These are phyloP conservation scores for Claviceps maximensis DNA, from an alignment of 2,329 filamentous ascomycete genomes.

Conservation along the genomic window DNA sequence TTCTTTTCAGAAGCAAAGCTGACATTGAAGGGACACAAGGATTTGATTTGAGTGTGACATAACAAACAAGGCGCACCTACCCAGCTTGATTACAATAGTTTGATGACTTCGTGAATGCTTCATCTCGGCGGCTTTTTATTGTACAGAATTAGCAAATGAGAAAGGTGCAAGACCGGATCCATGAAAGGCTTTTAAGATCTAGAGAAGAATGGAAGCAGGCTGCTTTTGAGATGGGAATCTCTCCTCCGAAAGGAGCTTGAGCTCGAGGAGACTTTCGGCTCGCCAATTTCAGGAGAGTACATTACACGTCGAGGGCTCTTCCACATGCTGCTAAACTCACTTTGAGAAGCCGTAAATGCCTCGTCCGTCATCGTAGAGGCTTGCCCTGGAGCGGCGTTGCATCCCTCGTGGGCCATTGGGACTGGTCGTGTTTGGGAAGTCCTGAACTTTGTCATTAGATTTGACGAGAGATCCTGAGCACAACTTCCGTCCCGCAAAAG, in stretches of 20 bases:
- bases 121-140: slow-evolving; percentile 38
- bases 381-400: slow-evolving; percentile 4
- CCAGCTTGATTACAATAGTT: slow-evolving; percentile 71
- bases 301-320: slow-evolving; percentile 1
- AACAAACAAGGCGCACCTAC: slow-evolving; percentile 32
- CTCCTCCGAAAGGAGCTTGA: background rate
- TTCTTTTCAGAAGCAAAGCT: background rate
- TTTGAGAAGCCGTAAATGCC: slow-evolving; percentile 7
- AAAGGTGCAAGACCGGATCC: background rate
- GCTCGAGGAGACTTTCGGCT: background rate
- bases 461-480: slow-evolving; percentile 4
- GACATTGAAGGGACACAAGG: background rate
- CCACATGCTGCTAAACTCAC: slow-evolving; percentile 6
- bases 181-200: slow-evolving; percentile 1
- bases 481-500: slow-evolving; percentile 4
- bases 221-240: background rate
- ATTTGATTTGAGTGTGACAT: background rate
- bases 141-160: slow-evolving; percentile 3
- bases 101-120: slow-evolving; percentile 38
- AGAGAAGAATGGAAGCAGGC: background rate
- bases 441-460: slow-evolving; percentile 5
- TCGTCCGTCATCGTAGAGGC: slow-evolving; percentile 9
- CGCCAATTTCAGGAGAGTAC: background rate
- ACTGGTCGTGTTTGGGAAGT: slow-evolving; percentile 4
- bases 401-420: slow-evolving; percentile 2